These are phyloP conservation scores for Kwoniella sp. DNA, from an alignment of 768 basidiomycete genomes.

Conservation along the genomic window DNA sequence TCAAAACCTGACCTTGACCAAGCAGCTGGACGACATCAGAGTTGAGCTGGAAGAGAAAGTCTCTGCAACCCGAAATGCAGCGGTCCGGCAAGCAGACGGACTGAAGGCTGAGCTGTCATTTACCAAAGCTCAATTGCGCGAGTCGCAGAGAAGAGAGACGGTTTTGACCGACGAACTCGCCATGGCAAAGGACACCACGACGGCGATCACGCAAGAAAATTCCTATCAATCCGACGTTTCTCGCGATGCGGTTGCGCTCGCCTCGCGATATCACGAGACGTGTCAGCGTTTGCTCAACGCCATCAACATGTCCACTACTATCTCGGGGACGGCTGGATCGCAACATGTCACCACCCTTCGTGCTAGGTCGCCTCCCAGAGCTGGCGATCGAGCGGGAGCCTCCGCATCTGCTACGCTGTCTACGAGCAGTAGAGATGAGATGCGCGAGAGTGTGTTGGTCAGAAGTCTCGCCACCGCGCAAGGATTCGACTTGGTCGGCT, in stretches of 20 bases:
- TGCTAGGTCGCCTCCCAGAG: background rate
- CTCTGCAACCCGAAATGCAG: conserved; percentile 22
- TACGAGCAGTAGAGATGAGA: conserved; percentile 15
- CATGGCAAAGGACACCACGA: conserved; percentile 39
- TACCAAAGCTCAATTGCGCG: conserved; percentile 43
- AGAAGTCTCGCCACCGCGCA: conserved; percentile 32
- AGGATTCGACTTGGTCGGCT: conserved; percentile 74
- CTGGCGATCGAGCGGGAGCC: conserved; percentile 1
- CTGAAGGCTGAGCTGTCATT: conserved; percentile 68
- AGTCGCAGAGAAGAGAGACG: conserved; percentile 37
- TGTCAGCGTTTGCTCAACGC: conserved; percentile 37
- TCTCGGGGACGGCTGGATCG: conserved; percentile 26
- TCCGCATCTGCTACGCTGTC: background rate
- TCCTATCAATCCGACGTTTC: conserved; percentile 34
- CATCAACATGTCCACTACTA: conserved; percentile 45
- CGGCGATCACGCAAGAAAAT: conserved; percentile 24
- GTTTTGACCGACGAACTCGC: conserved; percentile 37
- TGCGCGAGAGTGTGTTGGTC: conserved; percentile 26
- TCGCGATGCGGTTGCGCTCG: conserved; percentile 43
- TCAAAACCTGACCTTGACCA: conserved; percentile 69
- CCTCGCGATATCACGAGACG: conserved; percentile 45
- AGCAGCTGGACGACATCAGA: conserved; percentile 67
- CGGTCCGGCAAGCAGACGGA: conserved; percentile 53
- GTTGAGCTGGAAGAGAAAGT: conserved; percentile 51
- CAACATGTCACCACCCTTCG: background rate